phyloP scores from a whole-genome alignment of 495 filamentous ascomycete genomes.

The Penicillium parvum region DNA sequence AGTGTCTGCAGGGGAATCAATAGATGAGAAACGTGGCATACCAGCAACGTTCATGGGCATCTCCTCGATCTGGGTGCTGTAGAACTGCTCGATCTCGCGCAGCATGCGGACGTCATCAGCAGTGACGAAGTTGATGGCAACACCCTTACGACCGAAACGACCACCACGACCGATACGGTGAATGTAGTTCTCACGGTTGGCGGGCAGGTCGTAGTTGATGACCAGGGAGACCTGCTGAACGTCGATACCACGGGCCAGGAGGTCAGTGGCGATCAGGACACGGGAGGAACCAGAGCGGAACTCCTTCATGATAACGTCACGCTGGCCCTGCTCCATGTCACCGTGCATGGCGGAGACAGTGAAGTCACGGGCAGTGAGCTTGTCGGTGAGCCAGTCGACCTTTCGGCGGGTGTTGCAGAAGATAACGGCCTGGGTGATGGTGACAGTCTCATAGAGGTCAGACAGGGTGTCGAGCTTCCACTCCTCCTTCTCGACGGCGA shows the following conservation, averaged over 20 bases:
- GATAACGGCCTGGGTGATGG: constrained; percentile 98
- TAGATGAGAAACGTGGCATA: neutral
- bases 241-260: constrained; percentile 97
- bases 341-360: constrained; percentile 99
- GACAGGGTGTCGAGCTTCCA: constrained; percentile 99
- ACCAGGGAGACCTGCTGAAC: constrained; percentile 98
- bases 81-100: constrained; percentile 84
- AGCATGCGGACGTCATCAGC: constrained; percentile 99
- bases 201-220: constrained; percentile 99
- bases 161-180: constrained; percentile 98
- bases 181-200: constrained; percentile 99
- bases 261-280: constrained; percentile 95
- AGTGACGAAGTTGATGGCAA: constrained; percentile 99
- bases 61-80: constrained; percentile 61
- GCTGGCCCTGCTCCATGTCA: constrained; percentile 96
- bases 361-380: constrained; percentile 96
- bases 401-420: constrained; percentile 99
- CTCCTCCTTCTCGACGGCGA: constrained; percentile 99
- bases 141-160: constrained; percentile 99
- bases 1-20: too few relatives aligned
- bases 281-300: constrained; percentile 96
- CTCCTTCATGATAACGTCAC: constrained; percentile 99
- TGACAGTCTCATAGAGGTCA: constrained; percentile 98
- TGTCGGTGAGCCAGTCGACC: constrained; percentile 99
- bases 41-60: constrained; percentile 59